Evolutionary conservation across 306 rosid genomes (phyloP), one percentile per base, ranked within the genome.

Genomic region (Rubus idaeus): DNA sequence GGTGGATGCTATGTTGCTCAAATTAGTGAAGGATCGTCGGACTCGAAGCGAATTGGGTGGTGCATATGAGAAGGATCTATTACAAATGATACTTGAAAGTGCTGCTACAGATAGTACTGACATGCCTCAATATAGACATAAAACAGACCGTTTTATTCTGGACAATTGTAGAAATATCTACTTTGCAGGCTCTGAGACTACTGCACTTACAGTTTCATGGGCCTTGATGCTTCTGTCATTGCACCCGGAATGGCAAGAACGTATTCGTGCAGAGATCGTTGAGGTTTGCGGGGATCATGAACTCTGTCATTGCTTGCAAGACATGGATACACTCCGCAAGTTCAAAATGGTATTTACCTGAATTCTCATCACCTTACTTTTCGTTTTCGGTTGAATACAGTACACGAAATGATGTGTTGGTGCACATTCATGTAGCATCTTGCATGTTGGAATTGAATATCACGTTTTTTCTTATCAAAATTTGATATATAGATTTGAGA

Each of bases 141-240:
- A 73, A 13, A 73, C 66, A 41, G 76, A 73, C 76, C 76, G 46
- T 40, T 73, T 73, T 56, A 73, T 56, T 21, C 67, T 56, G 53
- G 53, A 73, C 23, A 73, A 56, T 13, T 65, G 74, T 14, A 79
- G 61, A 70, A 73, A 77, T 3, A 42, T 73, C 72, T 62, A 71
- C 82, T 78, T 78, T 40, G 82, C 50, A 10, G 82, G 82, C 68
- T 74, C 68, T 47, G 82, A 78, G 40, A 78, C 82, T 17, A 71
- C 77, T 13, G 73, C 82, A 4, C 49, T 78, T 30, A 23, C 77
- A n/a, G 26, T 71, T 56, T 61, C 72, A 13, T 71, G 67, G 82
- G 71, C 77, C 13, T 41, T 78, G 21, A 40, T 78, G 77, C 77
- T 71, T 18, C 45, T 78, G 64, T 75, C 77, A 18, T 49, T 70